These are phyloP conservation scores for Kodamaea jinghongensis DNA, from an alignment of 805 yeast genomes.

Conservation along the genomic window DNA sequence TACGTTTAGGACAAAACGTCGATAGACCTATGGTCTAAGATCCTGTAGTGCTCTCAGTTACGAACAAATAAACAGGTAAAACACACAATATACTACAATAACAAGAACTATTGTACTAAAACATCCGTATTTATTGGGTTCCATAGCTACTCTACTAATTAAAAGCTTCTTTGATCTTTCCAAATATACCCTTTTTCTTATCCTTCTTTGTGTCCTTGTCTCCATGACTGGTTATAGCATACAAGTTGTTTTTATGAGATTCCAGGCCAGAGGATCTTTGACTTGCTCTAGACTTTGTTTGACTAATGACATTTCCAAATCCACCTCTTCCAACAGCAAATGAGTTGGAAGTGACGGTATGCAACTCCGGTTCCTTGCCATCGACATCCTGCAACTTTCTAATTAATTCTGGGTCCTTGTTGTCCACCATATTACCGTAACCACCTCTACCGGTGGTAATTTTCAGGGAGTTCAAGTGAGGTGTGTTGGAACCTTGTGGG, in stretches of 20 bases:
- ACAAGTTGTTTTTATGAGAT: conserved; percentile 20
- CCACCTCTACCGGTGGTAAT: conserved; percentile 80
- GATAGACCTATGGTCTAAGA: too few relatives aligned
- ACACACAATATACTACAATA: too few relatives aligned
- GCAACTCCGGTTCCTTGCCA: conserved; percentile 29
- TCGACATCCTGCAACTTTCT: conserved; percentile 70
- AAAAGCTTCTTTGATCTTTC: conserved; percentile 47
- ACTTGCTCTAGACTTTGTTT: conserved; percentile 25
- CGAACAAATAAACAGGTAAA: too few relatives aligned
- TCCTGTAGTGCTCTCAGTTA: too few relatives aligned
- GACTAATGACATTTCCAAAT: conserved; percentile 54
- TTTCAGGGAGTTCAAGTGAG: conserved; percentile 52
- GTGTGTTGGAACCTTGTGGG: conserved; percentile 61
- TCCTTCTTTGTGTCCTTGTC: conserved; percentile 21
- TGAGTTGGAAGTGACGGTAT: conserved; percentile 45
- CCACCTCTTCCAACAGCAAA: conserved; percentile 64
- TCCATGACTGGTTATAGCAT: conserved; percentile 36
- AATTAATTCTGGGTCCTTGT: conserved; percentile 55
- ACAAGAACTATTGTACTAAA: too few relatives aligned
- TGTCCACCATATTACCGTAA: conserved; percentile 69
- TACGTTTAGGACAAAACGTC: too few relatives aligned
- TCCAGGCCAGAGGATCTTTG: conserved; percentile 16
- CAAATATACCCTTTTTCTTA: conserved; percentile 33
- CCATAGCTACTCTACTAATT: conserved; percentile 8
- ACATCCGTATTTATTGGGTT: too few relatives aligned